These are phyloP conservation scores for Arabidopsis thaliana DNA, from an alignment of 345 rosid species.

Conservation along the genomic window TAIR10.1 NC_003076.8:25775501-25776000, in stretches of 20 bases:
- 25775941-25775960: neutral
- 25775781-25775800: slow-evolving; percentile 36
- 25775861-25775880: neutral
- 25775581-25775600: neutral
- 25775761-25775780: slow-evolving; percentile 10
- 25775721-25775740: slow-evolving; percentile 35
- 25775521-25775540: slow-evolving; percentile 38
- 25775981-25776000: slow-evolving; percentile 15
- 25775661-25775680: neutral
- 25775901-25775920: neutral
- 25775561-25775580: slow-evolving; percentile 27
- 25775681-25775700: slow-evolving; percentile 6
- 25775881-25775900: neutral
- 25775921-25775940: neutral
- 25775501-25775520: slow-evolving; percentile 27
- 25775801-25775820: slow-evolving; percentile 36
- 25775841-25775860: neutral
- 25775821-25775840: slow-evolving; percentile 14
- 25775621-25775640: slow-evolving; percentile 25
- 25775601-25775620: neutral
- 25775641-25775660: neutral
- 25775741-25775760: slow-evolving; percentile 30
- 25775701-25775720: slow-evolving; percentile 23
- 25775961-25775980: slow-evolving; percentile 17
- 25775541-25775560: slow-evolving; percentile 14